Evolutionary conservation across 1,284 basidiomycete species (phyloP).

Genomic region (Phaffia rhodozyma): DNA sequence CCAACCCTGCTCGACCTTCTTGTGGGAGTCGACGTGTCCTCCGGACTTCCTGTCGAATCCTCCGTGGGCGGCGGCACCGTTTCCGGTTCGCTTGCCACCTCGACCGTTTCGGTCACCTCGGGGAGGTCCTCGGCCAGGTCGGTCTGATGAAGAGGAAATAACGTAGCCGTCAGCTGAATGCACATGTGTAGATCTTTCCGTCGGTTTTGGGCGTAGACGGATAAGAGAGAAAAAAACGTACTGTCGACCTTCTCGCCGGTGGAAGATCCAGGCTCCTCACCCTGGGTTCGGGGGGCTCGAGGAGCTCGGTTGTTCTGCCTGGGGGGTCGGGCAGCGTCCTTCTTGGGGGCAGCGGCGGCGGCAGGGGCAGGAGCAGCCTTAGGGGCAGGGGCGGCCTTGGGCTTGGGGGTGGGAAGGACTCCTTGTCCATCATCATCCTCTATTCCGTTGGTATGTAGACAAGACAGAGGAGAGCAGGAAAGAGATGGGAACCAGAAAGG

Average conservation of each 20-base stretch:
- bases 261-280: slow-evolving; percentile 12
- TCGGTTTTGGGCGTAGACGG: too few species aligned
- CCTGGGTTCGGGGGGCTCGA: slow-evolving; percentile 11
- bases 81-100: slow-evolving; percentile 24
- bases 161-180: not conserved
- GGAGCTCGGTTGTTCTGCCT: not conserved
- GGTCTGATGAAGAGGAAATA: slow-evolving; percentile 6
- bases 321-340: slow-evolving; percentile 3
- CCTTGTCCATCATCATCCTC: slow-evolving; percentile 17
- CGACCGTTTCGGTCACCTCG: slow-evolving; percentile 24
- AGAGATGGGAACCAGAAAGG: not conserved
- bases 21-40: slow-evolving; percentile 56
- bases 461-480: not conserved
- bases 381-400: slow-evolving; percentile 15
- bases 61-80: slow-evolving; percentile 24
- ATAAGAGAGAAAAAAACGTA: not conserved
- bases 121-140: slow-evolving; percentile 20
- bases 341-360: slow-evolving; percentile 11
- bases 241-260: slow-evolving; percentile 12
- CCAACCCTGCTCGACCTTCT: slow-evolving; percentile 85
- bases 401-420: slow-evolving; percentile 15
- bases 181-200: not conserved
- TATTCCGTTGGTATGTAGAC: not conserved
- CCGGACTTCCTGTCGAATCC: slow-evolving; percentile 31
- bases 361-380: slow-evolving; percentile 12